Percentiles rank a stretch among this genome's conserved stretches.
These are phyloP conservation scores for Psidium guajava DNA, from an alignment of 345 rosid genomes.

Conservation along the genomic window DNA sequence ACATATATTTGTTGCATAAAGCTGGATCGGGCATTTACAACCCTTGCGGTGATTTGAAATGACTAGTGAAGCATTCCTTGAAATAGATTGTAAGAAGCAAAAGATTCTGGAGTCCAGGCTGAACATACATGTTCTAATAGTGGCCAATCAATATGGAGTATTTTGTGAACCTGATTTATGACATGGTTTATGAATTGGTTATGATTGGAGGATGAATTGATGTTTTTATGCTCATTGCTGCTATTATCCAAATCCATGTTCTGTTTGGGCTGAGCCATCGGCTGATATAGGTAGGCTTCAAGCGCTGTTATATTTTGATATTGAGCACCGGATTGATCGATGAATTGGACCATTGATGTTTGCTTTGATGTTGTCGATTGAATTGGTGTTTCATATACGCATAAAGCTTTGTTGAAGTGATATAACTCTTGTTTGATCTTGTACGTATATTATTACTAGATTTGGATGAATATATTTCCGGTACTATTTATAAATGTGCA, in stretches of 20 bases:
- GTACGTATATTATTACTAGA: not conserved
- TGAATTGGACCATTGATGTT: not conserved
- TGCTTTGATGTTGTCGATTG: not conserved
- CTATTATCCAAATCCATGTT: not conserved
- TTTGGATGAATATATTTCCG: not conserved
- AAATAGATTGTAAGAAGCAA: not conserved
- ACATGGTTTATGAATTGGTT: not conserved
- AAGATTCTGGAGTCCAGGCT: not conserved
- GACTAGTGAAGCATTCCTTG: not conserved
- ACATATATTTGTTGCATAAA: not conserved
- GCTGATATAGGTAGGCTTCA: not conserved
- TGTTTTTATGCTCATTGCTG: not conserved
- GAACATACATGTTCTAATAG: not conserved
- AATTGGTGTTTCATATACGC: not conserved
- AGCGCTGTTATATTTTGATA: not conserved
- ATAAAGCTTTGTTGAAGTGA: no score
- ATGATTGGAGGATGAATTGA: not conserved
- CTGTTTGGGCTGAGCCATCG: not conserved
- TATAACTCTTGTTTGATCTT: not conserved
- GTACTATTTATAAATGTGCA: not conserved
- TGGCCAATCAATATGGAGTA: not conserved
- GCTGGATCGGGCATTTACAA: not conserved
- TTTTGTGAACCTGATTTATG: not conserved
- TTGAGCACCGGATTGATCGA: not conserved
- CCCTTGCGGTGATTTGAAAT: not conserved